A percentile compares a stretch with the other conserved stretches of the same genome.
Evolutionary conservation across 2,329 filamentous ascomycete genomes (phyloP).

Genomic region (Aspergillus hiratsukae): DNA sequence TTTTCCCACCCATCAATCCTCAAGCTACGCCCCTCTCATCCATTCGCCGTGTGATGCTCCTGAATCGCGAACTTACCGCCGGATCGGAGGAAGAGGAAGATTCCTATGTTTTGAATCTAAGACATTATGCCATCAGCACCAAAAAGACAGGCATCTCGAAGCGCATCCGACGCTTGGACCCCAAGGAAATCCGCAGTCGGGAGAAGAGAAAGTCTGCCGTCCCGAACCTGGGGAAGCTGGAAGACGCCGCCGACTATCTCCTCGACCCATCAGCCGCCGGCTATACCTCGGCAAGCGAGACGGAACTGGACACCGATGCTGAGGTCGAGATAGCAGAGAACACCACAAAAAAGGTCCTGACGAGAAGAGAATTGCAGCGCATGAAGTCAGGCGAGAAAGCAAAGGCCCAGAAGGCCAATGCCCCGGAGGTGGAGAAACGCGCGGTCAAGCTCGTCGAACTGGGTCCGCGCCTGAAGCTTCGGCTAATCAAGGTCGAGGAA

Average conservation of each 20-base stretch:
- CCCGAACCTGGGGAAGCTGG: slow-evolving; percentile 83
- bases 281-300: slow-evolving; percentile 90
- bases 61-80: slow-evolving; percentile 68
- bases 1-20: slow-evolving; percentile 94
- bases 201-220: slow-evolving; percentile 63
- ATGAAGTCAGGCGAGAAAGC: slow-evolving; percentile 40
- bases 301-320: slow-evolving; percentile 87
- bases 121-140: slow-evolving; percentile 94
- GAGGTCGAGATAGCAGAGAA: slow-evolving; percentile 78
- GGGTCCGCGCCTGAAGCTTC: slow-evolving; percentile 81
- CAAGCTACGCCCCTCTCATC: slow-evolving; percentile 83
- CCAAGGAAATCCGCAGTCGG: slow-evolving; percentile 72
- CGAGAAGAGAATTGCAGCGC: slow-evolving; percentile 48
- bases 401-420: slow-evolving; percentile 44
- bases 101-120: slow-evolving; percentile 76
- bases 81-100: slow-evolving; percentile 47
- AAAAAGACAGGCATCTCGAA: slow-evolving; percentile 80
- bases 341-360: slow-evolving; percentile 50
- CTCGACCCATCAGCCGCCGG: slow-evolving; percentile 74
- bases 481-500: slow-evolving; percentile 94
- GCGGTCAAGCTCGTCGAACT: slow-evolving; percentile 90
- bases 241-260: slow-evolving; percentile 93
- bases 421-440: slow-evolving; percentile 66
- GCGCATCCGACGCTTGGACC: slow-evolving; percentile 75
- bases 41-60: slow-evolving; percentile 84